These are phyloP conservation scores for Fraxinus excelsior DNA, from an alignment of 257 asterid species.

Conservation along the genomic window DNA sequence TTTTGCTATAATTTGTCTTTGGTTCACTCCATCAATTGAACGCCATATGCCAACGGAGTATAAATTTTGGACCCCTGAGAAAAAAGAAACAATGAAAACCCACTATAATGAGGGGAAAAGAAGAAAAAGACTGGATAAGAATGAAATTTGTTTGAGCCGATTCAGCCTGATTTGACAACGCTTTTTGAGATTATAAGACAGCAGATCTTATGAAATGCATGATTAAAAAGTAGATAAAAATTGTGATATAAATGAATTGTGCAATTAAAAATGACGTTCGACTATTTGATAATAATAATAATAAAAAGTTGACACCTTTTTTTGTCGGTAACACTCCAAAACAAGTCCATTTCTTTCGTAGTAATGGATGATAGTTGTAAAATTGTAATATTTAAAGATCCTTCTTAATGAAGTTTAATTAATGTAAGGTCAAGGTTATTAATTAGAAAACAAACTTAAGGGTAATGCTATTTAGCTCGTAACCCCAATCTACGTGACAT, in stretches of 20 bases:
- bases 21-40: not conserved
- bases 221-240: too few relatives aligned
- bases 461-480: too few relatives aligned
- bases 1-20: not conserved
- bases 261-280: too few relatives aligned
- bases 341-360: not conserved
- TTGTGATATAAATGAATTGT: too few relatives aligned
- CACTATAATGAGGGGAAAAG: not conserved
- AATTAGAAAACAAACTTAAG: not conserved
- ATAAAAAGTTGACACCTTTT: too few relatives aligned
- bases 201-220: too few relatives aligned
- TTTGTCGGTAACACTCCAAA: not conserved
- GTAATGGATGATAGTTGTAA: not conserved
- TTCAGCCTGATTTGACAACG: too few relatives aligned
- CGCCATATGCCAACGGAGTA: not conserved
- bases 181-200: too few relatives aligned
- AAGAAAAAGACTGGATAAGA: not conserved
- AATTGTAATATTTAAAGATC: not conserved
- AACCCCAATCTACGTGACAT: too few relatives aligned
- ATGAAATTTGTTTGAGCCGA: not conserved
- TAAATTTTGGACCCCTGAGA: slow-evolving; percentile 19
- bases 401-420: not conserved
- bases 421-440: not conserved
- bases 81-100: not conserved
- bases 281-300: too few relatives aligned